Percentiles rank a stretch among this genome's conserved stretches.
phyloP scores from a whole-genome alignment of 2,329 filamentous ascomycete species.

The Stachybotrys chlorohalonatus region DNA sequence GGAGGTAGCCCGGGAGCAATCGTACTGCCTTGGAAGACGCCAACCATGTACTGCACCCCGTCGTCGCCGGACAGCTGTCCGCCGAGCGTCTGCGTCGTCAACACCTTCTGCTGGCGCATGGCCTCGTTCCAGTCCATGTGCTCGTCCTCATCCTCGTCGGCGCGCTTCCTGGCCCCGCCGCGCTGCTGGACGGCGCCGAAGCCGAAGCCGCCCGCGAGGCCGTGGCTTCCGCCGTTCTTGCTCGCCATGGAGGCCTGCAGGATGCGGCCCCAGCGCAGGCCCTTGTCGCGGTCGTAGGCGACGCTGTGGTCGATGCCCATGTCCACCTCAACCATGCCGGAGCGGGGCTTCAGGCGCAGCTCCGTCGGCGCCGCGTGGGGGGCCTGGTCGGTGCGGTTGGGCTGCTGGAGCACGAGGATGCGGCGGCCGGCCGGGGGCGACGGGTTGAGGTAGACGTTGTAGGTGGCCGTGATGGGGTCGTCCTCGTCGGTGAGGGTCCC shows the following conservation, averaged over 20 bases:
- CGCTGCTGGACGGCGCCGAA: slow-evolving; percentile 40
- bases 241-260: slow-evolving; percentile 51
- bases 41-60: slow-evolving; percentile 80
- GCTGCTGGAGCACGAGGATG: slow-evolving; percentile 81
- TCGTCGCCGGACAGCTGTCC: slow-evolving; percentile 66
- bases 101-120: slow-evolving; percentile 58
- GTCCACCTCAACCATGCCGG: slow-evolving; percentile 86
- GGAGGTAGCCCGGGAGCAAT: slow-evolving; percentile 7
- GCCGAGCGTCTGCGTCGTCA: slow-evolving; percentile 76
- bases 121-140: slow-evolving; percentile 57
- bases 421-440: slow-evolving; percentile 51
- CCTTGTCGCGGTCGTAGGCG: slow-evolving; percentile 79
- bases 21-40: slow-evolving; percentile 76
- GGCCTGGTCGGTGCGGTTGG: slow-evolving; percentile 59
- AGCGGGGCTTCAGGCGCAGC: slow-evolving; percentile 71
- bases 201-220: slow-evolving; percentile 65
- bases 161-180: slow-evolving; percentile 26
- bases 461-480: slow-evolving; percentile 65
- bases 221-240: slow-evolving; percentile 57
- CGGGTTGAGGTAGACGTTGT: slow-evolving; percentile 81
- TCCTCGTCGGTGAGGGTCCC: slow-evolving; percentile 24
- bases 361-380: slow-evolving; percentile 49
- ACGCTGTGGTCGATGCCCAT: slow-evolving; percentile 65
- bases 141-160: slow-evolving; percentile 34
- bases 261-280: slow-evolving; percentile 72